Evolutionary conservation across 208 protist species (phyloP), one percentile per base, ranked within the genome.

Genomic region (Trichomonas vaginalis): DNA sequence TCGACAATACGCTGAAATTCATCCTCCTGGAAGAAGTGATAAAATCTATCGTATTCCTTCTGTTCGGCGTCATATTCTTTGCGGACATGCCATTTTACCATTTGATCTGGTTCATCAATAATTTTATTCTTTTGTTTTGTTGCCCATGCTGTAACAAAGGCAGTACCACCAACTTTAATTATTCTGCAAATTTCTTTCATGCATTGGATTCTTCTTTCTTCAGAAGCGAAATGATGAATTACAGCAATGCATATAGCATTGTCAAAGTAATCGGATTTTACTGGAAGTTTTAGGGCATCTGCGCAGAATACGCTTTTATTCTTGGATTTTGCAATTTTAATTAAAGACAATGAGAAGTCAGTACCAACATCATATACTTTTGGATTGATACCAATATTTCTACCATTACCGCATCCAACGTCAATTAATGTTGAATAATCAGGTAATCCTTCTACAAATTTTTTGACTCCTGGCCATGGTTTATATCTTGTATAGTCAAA

Each of bases 111-210:
- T 21, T 48, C 27, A n/a, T 92, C 86, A 51, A 39, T 40, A 21
- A n/a, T 2, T 15, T 51, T 92, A 35, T 35, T 42, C 37, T 92
- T 92, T 32, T 92, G 86, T 51, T 92, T 45, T 4, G 46, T 51
- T 39, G 86, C 86, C 86, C 86, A 92, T 35, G 86, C 86, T 40
- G 86, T 92, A n/a, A 92, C 86, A 32, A 92, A 92, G 39, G 86
- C 86, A 51, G 86, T 92, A 35, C 86, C 86, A 39, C 86, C 86
- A 15, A 92, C 86, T 32, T 92, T 92, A 6, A 92, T 35, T 10
- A 92, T 51, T 92, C 86, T 6, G 0, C 45, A 46, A 39, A 92
- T 92, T 47, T 92, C 86, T 92, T 51, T 9, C 6, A 92, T 42
- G 27, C 86, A 92, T 92, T 92, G 39, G 39, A 92, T 48, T 27